phyloP scores from a whole-genome alignment of 257 asterid genomes.

The Forsythia viridissima region DNA sequence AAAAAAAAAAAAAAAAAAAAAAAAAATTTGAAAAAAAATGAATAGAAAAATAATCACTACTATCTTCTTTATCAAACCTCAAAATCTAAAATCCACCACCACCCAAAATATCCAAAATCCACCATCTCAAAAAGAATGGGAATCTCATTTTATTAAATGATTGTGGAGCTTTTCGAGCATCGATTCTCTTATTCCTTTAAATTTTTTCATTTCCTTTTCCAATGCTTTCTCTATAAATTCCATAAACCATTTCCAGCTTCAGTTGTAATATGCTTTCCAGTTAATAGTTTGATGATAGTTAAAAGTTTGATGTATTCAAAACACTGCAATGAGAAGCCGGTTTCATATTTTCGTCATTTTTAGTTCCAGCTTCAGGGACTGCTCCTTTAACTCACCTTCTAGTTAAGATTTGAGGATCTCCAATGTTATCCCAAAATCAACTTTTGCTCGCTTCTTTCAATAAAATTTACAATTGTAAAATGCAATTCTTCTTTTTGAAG shows the following conservation, averaged over 20 bases:
- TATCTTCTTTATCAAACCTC: no score
- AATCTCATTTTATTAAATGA: conserved; percentile 31
- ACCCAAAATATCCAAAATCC: no score
- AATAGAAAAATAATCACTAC: no score
- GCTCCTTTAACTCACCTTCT: conserved; percentile 33
- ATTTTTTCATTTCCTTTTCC: conserved; percentile 64
- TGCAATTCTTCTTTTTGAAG: conserved; percentile 58
- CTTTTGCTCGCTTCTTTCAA: conserved; percentile 57
- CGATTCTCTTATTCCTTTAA: conserved; percentile 42
- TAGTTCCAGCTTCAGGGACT: conserved; percentile 24
- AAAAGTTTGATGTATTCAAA: no score
- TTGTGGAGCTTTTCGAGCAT: conserved; percentile 58
- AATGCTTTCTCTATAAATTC: conserved; percentile 55
- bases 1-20: no score
- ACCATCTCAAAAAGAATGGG: no score
- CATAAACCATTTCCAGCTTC: no score
- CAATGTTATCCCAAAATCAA: conserved; percentile 72
- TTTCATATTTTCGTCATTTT: conserved; percentile 68
- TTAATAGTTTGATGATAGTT: no score
- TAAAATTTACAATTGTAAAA: conserved; percentile 46
- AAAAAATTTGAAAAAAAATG: no score
- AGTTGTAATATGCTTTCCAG: no score
- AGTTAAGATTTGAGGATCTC: conserved; percentile 49
- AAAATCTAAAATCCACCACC: no score
- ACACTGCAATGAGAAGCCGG: conserved; percentile 41